A percentile compares a stretch with the other conserved stretches of the same genome.
Evolutionary conservation across 2,329 filamentous ascomycete genomes (phyloP).

Genomic region (Neonectria punicea): DNA sequence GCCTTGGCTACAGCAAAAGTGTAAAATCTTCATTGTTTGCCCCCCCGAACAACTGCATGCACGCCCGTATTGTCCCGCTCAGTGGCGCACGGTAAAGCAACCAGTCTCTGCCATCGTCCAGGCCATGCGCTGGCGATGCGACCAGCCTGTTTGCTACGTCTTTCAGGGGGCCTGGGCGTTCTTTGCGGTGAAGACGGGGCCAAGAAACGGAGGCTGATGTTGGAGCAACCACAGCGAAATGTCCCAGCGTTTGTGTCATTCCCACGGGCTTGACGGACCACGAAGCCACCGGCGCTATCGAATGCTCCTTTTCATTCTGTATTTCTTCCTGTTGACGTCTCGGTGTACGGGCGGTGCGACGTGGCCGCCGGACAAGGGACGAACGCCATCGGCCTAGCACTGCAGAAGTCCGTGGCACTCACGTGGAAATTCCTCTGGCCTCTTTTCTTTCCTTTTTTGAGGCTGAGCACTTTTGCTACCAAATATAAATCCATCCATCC

Average conservation of each 20-base stretch:
- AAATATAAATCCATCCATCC: conserved; percentile 32
- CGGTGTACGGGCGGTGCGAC: conserved; percentile 24
- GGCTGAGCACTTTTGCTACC: conserved; percentile 18
- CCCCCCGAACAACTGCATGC: not conserved
- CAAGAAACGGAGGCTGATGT: conserved; percentile 19
- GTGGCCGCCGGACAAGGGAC: conserved; percentile 26
- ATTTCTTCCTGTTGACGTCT: conserved; percentile 8
- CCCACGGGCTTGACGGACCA: not conserved
- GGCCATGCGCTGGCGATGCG: conserved; percentile 8
- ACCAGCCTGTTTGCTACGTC: conserved; percentile 14
- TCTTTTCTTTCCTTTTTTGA: not conserved
- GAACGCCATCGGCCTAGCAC: conserved; percentile 41
- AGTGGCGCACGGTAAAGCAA: not conserved
- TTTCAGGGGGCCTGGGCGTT: conserved; percentile 23
- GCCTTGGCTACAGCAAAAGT: not conserved
- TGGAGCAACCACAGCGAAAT: conserved; percentile 18
- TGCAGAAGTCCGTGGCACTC: conserved; percentile 32
- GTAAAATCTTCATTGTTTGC: no score
- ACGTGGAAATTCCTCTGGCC: conserved; percentile 29
- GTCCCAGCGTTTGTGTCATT: conserved; percentile 13
- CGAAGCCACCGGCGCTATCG: conserved; percentile 11
- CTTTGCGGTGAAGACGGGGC: conserved; percentile 33
- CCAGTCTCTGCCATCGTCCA: conserved; percentile 4
- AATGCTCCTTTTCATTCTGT: conserved; percentile 1
- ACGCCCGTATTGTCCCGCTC: not conserved